Percentiles rank a stretch among this genome's conserved stretches.
phyloP scores from a whole-genome alignment of 1,284 basidiomycete genomes.

The Thecaphora frezii region DNA sequence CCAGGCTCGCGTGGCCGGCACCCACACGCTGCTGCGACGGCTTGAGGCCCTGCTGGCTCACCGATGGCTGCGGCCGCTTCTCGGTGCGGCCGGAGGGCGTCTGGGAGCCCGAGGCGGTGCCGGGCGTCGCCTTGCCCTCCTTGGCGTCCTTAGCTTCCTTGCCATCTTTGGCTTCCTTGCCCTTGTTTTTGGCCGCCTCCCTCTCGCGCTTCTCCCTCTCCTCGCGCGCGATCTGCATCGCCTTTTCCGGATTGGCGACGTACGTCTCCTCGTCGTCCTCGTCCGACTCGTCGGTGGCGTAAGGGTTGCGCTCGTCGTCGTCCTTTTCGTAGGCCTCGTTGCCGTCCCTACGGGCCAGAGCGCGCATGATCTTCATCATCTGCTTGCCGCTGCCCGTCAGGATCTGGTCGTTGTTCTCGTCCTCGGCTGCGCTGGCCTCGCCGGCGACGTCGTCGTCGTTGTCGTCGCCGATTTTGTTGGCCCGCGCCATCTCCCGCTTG shows the following conservation, averaged over 20 bases:
- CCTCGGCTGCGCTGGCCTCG: slow-evolving; percentile 31
- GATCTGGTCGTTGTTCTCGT: slow-evolving; percentile 40
- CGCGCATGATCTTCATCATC: slow-evolving; percentile 59
- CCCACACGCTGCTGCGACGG: slow-evolving; percentile 27
- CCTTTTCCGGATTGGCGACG: slow-evolving; percentile 56
- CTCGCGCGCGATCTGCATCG: slow-evolving; percentile 53
- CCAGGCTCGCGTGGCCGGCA: slow-evolving; percentile 42
- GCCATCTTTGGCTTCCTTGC: not conserved
- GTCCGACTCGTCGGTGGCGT: slow-evolving; percentile 50
- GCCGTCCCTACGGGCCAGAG: slow-evolving; percentile 51
- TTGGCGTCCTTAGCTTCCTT: no score
- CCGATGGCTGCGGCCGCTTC: slow-evolving; percentile 20
- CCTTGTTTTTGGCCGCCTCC: slow-evolving; percentile 33
- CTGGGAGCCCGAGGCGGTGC: slow-evolving; percentile 22
- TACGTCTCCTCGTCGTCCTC: slow-evolving; percentile 53
- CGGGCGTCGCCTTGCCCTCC: slow-evolving; percentile 17
- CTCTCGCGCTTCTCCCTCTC: slow-evolving; percentile 45
- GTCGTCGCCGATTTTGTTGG: slow-evolving; percentile 46
- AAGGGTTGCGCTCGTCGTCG: slow-evolving; percentile 54
- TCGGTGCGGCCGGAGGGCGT: slow-evolving; percentile 25
- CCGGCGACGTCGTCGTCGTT: slow-evolving; percentile 31
- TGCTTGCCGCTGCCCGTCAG: slow-evolving; percentile 55
- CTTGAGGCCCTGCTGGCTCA: not conserved
- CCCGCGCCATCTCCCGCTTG: slow-evolving; percentile 55
- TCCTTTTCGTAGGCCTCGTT: slow-evolving; percentile 55